Evolutionary conservation across 164 flowering plant species (phyloP), one percentile per base, ranked within the genome.

Genomic region (Vitis riparia): DNA sequence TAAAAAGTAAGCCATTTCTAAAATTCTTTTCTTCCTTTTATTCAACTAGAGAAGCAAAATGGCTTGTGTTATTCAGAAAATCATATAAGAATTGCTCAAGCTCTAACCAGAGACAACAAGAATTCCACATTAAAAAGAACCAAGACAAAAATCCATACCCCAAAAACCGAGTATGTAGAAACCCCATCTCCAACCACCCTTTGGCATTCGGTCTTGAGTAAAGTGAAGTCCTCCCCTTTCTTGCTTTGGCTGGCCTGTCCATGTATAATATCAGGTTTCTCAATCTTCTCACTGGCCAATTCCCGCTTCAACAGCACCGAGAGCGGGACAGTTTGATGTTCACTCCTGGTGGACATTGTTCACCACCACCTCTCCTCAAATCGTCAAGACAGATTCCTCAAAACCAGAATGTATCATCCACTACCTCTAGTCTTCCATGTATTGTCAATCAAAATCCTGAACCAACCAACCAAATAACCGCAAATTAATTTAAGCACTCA

Each of bases 151-250:
- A 69, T 12, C 65, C 76, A 62, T 88, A 92, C 99, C 85, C 82
- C 99, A 56, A 87, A 96, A 72, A 90, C 97, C 9, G 94, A 88
- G 79, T 85, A 96, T 0, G 98, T 91, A 52, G 92, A 76, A 59
- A 84, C 75, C 10, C 94, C 97, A 83, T 94, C 97, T 23, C 90
- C 97, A 11, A 87, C 78, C 5, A 85, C 62, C 30, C 97, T 80
- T 68, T 96, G 86, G 66, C 98, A 91, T 70, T 89, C 98, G 0
- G 92, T 84, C 83, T 96, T 92, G 52, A 87, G 62, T 51, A 96
- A 71, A 0, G 96, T 92, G 50, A 82, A 93, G 59, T 96, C 99
- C 82, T 96, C 99, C 29, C 99, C 98, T 76, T 96, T 96, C 89
- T 96, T 96, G 84, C 92, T 89, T 73, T 93, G 97, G 67, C 70